A percentile compares a stretch with the other conserved stretches of the same genome.
phyloP scores from a whole-genome alignment of 73 alveolate species.

The Stentor coeruleus region DNA sequence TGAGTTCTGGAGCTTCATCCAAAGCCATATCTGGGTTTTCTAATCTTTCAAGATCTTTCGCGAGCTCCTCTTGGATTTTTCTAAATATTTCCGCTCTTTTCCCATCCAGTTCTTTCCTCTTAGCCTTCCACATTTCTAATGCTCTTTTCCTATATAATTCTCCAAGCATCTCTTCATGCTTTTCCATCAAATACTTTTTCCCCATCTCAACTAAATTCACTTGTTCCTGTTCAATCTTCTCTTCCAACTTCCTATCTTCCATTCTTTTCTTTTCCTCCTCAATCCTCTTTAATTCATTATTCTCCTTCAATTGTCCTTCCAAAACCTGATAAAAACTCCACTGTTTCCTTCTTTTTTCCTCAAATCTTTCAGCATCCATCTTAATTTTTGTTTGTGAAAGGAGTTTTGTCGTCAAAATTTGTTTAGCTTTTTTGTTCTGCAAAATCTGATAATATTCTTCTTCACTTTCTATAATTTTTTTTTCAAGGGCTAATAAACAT shows the following conservation, averaged over 20 bases:
- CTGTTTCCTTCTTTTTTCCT: background rate
- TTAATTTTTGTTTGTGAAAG: background rate
- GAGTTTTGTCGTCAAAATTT: background rate
- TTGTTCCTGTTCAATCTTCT: background rate
- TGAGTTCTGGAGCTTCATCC: background rate
- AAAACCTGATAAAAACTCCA: background rate
- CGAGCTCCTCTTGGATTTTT: background rate
- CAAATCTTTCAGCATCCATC: background rate
- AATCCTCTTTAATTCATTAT: slow-evolving; percentile 1
- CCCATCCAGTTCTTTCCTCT: background rate
- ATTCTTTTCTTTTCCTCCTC: background rate
- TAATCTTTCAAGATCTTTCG: background rate
- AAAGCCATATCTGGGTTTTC: background rate
- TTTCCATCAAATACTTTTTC: background rate
- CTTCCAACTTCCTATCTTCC: slow-evolving; percentile 1
- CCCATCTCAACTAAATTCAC: background rate
- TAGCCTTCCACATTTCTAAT: background rate
- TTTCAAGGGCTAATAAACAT: background rate
- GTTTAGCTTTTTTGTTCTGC: background rate
- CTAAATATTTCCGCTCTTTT: background rate
- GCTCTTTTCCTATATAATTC: background rate
- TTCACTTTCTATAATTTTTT: background rate
- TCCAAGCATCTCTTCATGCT: background rate
- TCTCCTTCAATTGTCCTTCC: background rate
- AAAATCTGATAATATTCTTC: background rate